Base-by-base conservation (phyloP, 768 basidiomycete species). In the Kwoniella dendrophila region DNA sequence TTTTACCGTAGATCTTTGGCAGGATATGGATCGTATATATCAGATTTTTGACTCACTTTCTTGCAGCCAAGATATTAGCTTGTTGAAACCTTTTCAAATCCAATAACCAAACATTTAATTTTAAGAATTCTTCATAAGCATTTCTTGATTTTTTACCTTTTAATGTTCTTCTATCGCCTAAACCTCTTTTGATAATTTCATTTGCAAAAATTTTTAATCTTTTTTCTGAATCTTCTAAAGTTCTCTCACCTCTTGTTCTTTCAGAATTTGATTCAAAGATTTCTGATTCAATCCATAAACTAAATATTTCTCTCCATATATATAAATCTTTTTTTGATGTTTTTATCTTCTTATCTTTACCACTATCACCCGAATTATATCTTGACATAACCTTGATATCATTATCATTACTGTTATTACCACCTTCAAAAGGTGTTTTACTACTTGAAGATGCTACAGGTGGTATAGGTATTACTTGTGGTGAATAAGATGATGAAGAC, bases 261-360 rank as follows among this genome's bases (percentile, higher is more conserved):
- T 93, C 92, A 14, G 81, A 77, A 11, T 85, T 77, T 34, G 84
- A 85, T 75, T 94, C 92, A 69, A 95, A 96, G 1, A 96, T 85
- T 69, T 93, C 88, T 0, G 86, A 82, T 68, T 95, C 92, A 49
- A 88, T 82, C 77, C 95, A 96, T 2, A 94, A 79, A 60, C 87
- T 86, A 72, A 97, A 95, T 29, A 96, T 87, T 78, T 91, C 87
- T 24, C 94, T 82, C 94, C 94, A 96, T 5, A 86, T 83, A 74
- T 90, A 92, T 7, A 97, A 79, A 68, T 97, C 93, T 64, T 82
- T 82, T 59, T 62, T 60, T 32, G 45, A 59, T 1, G 62, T 14
- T 72, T 51, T 60, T 14, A n/a, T n/a, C n/a, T n/a, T n/a, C n/a
- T n/a, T n/a, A n/a, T n/a, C n/a, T n/a, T n/a, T n/a, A n/a, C n/a